Percentiles rank a stretch among this genome's conserved stretches.
Conservation (phyloP, 2,329 filamentous ascomycete genomes). For the Chalara sp. region DNA sequence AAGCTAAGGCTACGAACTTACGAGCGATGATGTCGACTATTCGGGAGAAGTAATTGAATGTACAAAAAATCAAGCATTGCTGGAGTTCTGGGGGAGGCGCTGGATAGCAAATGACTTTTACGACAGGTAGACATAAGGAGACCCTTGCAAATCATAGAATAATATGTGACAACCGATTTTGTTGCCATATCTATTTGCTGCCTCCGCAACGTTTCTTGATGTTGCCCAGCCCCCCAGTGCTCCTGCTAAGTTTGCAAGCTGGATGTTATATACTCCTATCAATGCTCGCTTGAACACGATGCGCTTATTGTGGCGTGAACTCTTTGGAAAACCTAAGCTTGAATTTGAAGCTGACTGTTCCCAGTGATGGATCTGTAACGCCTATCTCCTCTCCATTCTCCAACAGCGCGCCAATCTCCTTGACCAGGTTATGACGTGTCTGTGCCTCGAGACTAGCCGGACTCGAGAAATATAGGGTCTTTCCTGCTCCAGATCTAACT, state of each 20-base stretch:
- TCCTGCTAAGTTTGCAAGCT: no score
- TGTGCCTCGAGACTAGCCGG: constrained; percentile 77
- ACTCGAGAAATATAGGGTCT: constrained; percentile 84
- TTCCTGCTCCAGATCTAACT: constrained; percentile 70
- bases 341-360: constrained; percentile 34
- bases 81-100: constrained; percentile 25
- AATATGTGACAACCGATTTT: no score
- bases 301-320: constrained; percentile 1
- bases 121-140: no score
- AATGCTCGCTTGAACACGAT: no score
- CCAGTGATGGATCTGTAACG: constrained; percentile 86
- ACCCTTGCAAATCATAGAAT: no score
- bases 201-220: no score
- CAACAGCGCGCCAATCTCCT: constrained; percentile 72
- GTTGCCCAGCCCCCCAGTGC: no score
- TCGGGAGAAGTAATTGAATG: not conserved
- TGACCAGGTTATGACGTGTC: constrained; percentile 74
- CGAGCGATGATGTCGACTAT: constrained; percentile 37
- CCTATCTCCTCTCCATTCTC: constrained; percentile 79
- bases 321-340: constrained; percentile 21
- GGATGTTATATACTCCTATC: no score
- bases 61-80: constrained; percentile 15
- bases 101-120: not conserved
- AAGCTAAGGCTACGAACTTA: constrained; percentile 72
- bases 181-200: no score